Percentiles rank a stretch among this genome's conserved stretches.
Conservation (phyloP, 257 asterid genomes). For the Gardenia jasminoides region DNA sequence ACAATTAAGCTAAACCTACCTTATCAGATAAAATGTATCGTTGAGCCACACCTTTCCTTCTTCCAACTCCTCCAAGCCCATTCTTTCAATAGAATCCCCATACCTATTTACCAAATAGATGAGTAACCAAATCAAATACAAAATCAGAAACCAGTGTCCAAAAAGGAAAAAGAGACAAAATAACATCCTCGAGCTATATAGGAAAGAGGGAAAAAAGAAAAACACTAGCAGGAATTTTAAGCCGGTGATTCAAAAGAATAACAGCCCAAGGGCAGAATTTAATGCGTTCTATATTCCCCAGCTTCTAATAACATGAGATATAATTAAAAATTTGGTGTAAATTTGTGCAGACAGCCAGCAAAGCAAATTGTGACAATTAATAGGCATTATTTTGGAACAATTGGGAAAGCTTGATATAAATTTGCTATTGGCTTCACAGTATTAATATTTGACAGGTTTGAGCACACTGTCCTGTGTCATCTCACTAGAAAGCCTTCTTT, state of each 20-base stretch:
- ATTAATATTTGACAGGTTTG: neutral
- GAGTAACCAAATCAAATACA: conserved; percentile 3
- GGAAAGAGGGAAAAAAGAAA: too few relatives aligned
- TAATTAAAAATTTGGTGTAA: neutral
- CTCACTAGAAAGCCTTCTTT: neutral
- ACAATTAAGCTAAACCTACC: conserved; percentile 36
- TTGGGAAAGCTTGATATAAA: neutral
- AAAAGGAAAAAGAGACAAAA: neutral
- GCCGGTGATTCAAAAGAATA: too few relatives aligned
- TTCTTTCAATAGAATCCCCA: conserved; percentile 61
- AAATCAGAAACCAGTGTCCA: neutral
- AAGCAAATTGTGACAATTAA: too few relatives aligned
- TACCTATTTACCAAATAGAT: conserved; percentile 43
- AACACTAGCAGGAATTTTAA: neutral
- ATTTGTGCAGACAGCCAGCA: neutral
- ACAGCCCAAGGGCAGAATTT: too few relatives aligned
- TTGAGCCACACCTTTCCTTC: conserved; percentile 91
- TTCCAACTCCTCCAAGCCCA: conserved; percentile 72
- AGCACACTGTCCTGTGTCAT: neutral
- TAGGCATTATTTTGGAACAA: neutral
- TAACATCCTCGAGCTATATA: neutral
- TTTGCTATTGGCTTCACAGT: neutral
- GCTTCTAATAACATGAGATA: neutral
- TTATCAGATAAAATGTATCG: conserved; percentile 75
- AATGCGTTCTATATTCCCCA: neutral